phyloP scores from a whole-genome alignment of 257 asterid genomes.

The Petunia secreta region DNA sequence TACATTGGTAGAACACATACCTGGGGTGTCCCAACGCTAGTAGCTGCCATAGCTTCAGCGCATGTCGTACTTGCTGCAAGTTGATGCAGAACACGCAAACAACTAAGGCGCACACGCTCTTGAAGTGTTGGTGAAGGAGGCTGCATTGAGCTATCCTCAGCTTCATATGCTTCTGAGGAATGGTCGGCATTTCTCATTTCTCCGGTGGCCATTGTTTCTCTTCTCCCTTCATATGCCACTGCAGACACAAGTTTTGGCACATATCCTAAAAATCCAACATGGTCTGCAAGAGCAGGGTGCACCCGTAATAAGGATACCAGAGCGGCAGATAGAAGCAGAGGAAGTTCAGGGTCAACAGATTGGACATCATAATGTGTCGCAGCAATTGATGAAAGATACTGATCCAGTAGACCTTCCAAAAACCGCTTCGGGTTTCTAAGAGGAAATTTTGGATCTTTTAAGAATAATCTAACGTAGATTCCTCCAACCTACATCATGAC shows the following conservation, averaged over 20 bases:
- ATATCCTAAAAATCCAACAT: constrained; percentile 96
- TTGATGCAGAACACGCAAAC: constrained; percentile 96
- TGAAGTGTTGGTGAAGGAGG: constrained; percentile 76
- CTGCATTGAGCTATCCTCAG: constrained; percentile 60
- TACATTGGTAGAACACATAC: constrained; percentile 39
- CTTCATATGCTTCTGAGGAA: constrained; percentile 45
- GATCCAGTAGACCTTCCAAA: constrained; percentile 94
- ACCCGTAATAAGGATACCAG: constrained; percentile 91
- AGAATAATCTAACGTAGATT: constrained; percentile 87
- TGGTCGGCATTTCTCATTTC: constrained; percentile 37
- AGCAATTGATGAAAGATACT: constrained; percentile 92
- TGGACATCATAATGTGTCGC: constrained; percentile 75
- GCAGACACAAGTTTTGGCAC: constrained; percentile 97
- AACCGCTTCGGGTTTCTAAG: constrained; percentile 95
- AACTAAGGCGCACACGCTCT: constrained; percentile 95
- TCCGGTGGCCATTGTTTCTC: constrained; percentile 88
- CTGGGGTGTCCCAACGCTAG: constrained; percentile 97
- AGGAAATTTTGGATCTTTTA: constrained; percentile 98
- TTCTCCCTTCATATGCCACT: constrained; percentile 90
- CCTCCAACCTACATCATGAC: constrained; percentile 85
- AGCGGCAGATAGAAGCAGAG: constrained; percentile 96
- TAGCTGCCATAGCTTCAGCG: constrained; percentile 99
- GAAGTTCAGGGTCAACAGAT: constrained; percentile 89
- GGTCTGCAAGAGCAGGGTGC: constrained; percentile 99
- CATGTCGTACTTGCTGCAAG: constrained; percentile 98